Conservation (phyloP, 192 early-diverging fungal genomes). For the Mycoemilia scoparia region DNA sequence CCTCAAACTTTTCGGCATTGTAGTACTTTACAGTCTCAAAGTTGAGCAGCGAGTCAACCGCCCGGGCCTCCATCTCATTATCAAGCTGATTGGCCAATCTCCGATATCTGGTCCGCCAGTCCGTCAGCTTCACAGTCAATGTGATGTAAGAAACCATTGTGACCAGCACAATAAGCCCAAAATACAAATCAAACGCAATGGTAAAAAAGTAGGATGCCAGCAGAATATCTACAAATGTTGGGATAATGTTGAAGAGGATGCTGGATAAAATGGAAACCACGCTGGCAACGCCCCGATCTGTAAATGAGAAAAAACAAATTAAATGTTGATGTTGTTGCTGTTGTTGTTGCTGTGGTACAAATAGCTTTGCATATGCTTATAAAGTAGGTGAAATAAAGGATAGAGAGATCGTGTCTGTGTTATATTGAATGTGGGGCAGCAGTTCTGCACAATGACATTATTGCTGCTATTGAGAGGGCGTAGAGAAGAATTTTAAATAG, state of each 20-base stretch:
- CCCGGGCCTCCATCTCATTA: conserved; percentile 61
- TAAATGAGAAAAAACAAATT: neutral
- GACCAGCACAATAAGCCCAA: conserved; percentile 66
- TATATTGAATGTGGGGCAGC: no score
- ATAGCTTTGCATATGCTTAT: no score
- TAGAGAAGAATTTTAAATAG: no score
- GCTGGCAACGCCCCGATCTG: conserved; percentile 35
- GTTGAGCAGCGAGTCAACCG: conserved; percentile 88
- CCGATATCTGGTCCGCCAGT: conserved; percentile 72
- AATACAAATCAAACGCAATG: conserved; percentile 42
- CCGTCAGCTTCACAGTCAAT: conserved; percentile 67
- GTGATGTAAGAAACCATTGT: conserved; percentile 78
- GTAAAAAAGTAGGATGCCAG: conserved; percentile 61
- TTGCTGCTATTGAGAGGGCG: no score
- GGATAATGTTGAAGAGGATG: conserved; percentile 80
- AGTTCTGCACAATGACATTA: no score
- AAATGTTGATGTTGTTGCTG: no score
- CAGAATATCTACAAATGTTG: conserved; percentile 72
- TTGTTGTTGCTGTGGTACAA: no score
- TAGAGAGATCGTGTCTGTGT: no score
- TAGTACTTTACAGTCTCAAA: conserved; percentile 99
- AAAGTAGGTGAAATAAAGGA: no score
- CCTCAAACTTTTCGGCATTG: conserved; percentile 75
- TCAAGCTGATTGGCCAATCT: conserved; percentile 71
- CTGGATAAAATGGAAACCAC: conserved; percentile 61